Evolutionary conservation across 2,329 filamentous ascomycete genomes (phyloP), one percentile per base, ranked within the genome.

Genomic region (Colletotrichum camelliae): DNA sequence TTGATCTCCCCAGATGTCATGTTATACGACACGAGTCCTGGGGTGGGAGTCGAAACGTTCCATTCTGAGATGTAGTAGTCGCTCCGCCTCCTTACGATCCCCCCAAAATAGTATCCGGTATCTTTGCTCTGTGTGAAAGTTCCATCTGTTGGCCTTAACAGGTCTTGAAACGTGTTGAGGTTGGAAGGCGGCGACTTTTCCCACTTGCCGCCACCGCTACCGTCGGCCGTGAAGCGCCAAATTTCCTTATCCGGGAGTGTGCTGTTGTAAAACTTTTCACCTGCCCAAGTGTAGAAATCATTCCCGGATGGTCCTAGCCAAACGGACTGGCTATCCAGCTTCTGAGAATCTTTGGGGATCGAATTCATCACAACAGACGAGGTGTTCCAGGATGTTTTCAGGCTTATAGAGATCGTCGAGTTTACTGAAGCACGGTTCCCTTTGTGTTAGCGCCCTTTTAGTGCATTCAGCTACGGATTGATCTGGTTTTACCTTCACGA

Each of bases 201-300:
- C 85, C 84, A 86, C 8, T 69, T 70, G 15, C 84, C 84, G 18
- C 81, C 81, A 16, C 84, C 83, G 6, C 72, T 66, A n/a, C 80
- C 80, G 74, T 85, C 81, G 12, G 80, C 79, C 2, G 71, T 72
- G 74, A 86, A 82, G 37, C 80, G 77, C 83, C 83, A 86, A 12
- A 84, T 72, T 33, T 80, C 78, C 21, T 81, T 79, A 5, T 72
- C 65, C 8, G 81, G 80, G 0, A 81, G 79, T 24, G 78, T 58
- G 7, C 61, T 75, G 67, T 72, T 64, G 27, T 79, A 78, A 10
- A 78, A 21, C 7, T 78, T 80, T 67, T 76, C 79, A 5, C 85
- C 85, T 24, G 81, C 84, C 81, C 83, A 86, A 7, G 81, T 80
- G 72, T 84, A 86, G 33, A 86, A 80, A 9, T 78, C 79, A 10